Percentiles rank a stretch among this genome's conserved stretches.
phyloP scores from a whole-genome alignment of 208 protist species.

The Trypanosoma melophagium region DNA sequence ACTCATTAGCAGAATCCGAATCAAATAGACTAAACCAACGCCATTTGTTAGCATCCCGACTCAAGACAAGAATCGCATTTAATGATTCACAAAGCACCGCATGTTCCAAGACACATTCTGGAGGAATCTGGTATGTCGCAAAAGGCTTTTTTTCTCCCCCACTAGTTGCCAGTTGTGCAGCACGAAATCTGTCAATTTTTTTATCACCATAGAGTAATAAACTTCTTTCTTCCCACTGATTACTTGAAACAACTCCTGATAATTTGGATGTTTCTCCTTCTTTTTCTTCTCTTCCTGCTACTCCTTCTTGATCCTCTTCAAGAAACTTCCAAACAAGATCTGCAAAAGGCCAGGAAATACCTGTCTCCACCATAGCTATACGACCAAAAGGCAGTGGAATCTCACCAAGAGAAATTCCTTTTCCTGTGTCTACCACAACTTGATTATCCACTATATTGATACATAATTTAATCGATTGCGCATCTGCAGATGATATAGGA shows the following conservation, averaged over 20 bases:
- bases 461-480: slow-evolving; percentile 10
- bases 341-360: slow-evolving; percentile 5
- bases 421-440: neutral
- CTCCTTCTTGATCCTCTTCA: slow-evolving; percentile 1
- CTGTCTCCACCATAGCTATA: slow-evolving; percentile 6
- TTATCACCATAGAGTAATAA: slow-evolving; percentile 17
- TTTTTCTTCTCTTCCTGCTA: neutral
- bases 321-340: neutral
- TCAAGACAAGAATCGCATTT: slow-evolving; percentile 64
- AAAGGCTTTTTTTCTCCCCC: neutral
- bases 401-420: slow-evolving; percentile 6
- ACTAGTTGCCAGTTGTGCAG: slow-evolving; percentile 1
- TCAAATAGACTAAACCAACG: slow-evolving; percentile 82
- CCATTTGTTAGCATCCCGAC: slow-evolving; percentile 75
- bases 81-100: slow-evolving; percentile 52
- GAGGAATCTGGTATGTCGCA: slow-evolving; percentile 40
- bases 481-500: neutral
- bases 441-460: slow-evolving; percentile 6
- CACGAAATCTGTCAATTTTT: slow-evolving; percentile 8
- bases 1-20: slow-evolving; percentile 49
- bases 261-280: neutral
- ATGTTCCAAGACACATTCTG: slow-evolving; percentile 53
- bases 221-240: neutral
- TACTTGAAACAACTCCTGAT: neutral
- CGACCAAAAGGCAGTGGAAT: neutral